phyloP scores from a whole-genome alignment of 805 yeast species.

The Wickerhamomyces xylosicus region DNA sequence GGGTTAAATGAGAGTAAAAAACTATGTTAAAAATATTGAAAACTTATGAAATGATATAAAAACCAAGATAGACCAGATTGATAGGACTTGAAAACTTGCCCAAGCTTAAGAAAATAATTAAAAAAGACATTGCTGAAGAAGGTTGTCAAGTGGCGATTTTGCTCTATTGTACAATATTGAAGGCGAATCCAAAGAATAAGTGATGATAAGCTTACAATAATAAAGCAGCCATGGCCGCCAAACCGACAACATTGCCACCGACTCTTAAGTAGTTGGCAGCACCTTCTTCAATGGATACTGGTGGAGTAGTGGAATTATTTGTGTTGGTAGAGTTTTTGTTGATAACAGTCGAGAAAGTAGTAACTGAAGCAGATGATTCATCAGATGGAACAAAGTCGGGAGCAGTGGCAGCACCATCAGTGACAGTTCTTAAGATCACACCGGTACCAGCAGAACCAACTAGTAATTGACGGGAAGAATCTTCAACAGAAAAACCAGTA shows the following conservation, averaged over 20 bases:
- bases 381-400: constrained; percentile 17
- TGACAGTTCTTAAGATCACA: constrained; percentile 14
- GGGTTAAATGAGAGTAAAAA: too few species aligned
- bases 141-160: background rate
- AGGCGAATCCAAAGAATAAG: too few species aligned
- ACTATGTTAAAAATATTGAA: too few species aligned
- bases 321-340: background rate
- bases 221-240: constrained; percentile 22
- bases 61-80: too few species aligned
- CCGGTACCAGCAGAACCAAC: constrained; percentile 7
- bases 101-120: too few species aligned
- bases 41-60: background rate
- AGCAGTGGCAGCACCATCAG: constrained; percentile 15
- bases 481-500: constrained; percentile 29
- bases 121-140: background rate
- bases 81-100: too few species aligned
- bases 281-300: constrained; percentile 17
- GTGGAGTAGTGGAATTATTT: constrained; percentile 3
- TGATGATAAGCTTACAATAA: constrained; percentile 11
- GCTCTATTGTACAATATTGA: too few species aligned
- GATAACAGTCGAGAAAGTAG: constrained; percentile 1
- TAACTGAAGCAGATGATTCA: constrained; percentile 3
- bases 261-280: constrained; percentile 11
- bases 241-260: constrained; percentile 15
- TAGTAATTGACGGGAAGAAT: constrained; percentile 7